These are phyloP conservation scores for Herpetomonas samuelpessoai DNA, from an alignment of 208 protist genomes.

Conservation along the genomic window DNA sequence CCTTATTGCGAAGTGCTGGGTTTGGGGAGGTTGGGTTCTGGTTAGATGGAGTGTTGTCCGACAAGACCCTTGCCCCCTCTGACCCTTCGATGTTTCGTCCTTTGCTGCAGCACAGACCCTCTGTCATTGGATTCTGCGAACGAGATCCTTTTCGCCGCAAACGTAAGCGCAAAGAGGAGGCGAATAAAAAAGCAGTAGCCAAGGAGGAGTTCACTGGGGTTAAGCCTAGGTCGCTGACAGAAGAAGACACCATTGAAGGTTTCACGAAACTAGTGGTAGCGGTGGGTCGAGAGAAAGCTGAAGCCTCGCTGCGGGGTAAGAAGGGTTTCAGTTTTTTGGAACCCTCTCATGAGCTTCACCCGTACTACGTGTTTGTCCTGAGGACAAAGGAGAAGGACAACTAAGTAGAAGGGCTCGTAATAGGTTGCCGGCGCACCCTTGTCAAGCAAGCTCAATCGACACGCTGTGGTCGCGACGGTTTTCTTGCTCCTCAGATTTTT, in stretches of 20 bases:
- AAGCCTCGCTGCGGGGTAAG: constrained; percentile 59
- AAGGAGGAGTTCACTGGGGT: constrained; percentile 36
- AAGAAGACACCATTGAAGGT: constrained; percentile 61
- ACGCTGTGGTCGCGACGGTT: too few species aligned
- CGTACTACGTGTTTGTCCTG: constrained; percentile 72
- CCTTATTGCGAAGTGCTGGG: constrained; percentile 31
- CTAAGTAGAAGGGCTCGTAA: neutral
- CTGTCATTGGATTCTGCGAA: constrained; percentile 48
- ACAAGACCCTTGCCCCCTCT: constrained; percentile 30
- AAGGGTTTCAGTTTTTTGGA: constrained; percentile 85
- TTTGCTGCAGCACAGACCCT: constrained; percentile 34
- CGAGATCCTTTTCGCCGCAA: constrained; percentile 37
- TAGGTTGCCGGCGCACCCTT: neutral
- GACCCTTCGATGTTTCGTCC: constrained; percentile 49
- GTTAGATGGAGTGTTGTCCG: constrained; percentile 65
- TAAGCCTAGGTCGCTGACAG: constrained; percentile 35
- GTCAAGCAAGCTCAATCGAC: too few species aligned
- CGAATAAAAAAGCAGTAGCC: constrained; percentile 8
- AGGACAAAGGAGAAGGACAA: constrained; percentile 6
- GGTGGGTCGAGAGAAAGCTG: constrained; percentile 64
- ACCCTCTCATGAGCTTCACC: constrained; percentile 49
- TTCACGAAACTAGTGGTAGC: constrained; percentile 57
- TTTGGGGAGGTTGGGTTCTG: constrained; percentile 47
- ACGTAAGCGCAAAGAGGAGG: constrained; percentile 22
- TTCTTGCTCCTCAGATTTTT: too few species aligned